These are phyloP conservation scores for Candida dajiaensis DNA, from an alignment of 805 yeast genomes.

Conservation along the genomic window DNA sequence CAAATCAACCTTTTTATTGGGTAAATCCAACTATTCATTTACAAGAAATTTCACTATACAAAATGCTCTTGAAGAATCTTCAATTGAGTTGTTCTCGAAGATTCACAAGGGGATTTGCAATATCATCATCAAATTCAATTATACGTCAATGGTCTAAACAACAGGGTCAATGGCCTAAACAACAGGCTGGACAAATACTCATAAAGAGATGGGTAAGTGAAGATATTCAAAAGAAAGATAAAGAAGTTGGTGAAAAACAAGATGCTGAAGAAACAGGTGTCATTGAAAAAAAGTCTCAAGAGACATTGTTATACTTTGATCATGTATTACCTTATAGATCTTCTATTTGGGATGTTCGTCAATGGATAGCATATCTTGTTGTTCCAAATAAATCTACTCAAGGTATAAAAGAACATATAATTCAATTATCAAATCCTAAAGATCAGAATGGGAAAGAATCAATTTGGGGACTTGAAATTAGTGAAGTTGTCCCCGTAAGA, in stretches of 20 bases:
- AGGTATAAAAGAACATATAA: constrained; percentile 34
- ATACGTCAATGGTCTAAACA: too few relatives aligned
- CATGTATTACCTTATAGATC: constrained; percentile 43
- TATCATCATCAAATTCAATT: too few relatives aligned
- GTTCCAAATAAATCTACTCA: constrained; percentile 30
- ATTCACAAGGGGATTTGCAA: not conserved
- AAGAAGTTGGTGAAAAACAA: constrained; percentile 49
- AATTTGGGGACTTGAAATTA: constrained; percentile 40
- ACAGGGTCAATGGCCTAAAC: not conserved
- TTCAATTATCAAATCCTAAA: constrained; percentile 33
- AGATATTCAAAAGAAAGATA: constrained; percentile 37
- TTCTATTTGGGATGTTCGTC: constrained; percentile 40
- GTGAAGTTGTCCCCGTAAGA: constrained; percentile 59
- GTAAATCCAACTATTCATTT: too few relatives aligned
- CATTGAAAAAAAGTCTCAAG: constrained; percentile 41
- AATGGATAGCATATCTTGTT: constrained; percentile 34
- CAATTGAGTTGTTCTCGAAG: too few relatives aligned
- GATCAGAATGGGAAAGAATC: constrained; percentile 23
- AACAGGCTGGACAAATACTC: not conserved
- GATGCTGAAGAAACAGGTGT: constrained; percentile 54
- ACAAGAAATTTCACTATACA: too few relatives aligned
- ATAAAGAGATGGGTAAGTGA: constrained; percentile 28
- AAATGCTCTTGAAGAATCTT: not conserved
- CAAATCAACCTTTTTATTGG: too few relatives aligned
- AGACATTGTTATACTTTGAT: constrained; percentile 51